Conservation (phyloP, 352 stramenopile genomes). For the Phytophthora kernoviae region DNA sequence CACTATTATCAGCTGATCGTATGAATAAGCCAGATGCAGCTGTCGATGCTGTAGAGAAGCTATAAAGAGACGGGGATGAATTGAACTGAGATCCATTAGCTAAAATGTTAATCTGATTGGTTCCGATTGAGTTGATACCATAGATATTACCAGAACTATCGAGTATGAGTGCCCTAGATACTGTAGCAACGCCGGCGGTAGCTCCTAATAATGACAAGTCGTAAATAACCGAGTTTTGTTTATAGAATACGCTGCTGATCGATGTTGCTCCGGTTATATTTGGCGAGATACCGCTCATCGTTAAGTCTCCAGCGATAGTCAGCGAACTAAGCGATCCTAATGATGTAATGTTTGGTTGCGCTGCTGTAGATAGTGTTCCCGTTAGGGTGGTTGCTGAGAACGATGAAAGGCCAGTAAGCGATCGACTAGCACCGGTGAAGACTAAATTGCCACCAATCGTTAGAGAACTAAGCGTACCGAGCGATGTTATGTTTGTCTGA, state of each 20-base stretch:
- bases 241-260: not conserved
- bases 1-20: too few relatives aligned
- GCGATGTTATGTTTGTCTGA: not conserved
- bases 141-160: not conserved
- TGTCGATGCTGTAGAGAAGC: too few relatives aligned
- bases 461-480: not conserved
- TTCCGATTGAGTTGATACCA: constrained; percentile 2
- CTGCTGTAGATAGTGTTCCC: too few relatives aligned
- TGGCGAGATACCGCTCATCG: not conserved
- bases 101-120: not conserved
- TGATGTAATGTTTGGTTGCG: too few relatives aligned
- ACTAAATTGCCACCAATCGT: too few relatives aligned
- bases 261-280: not conserved
- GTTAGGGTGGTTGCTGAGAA: too few relatives aligned
- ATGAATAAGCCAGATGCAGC: too few relatives aligned
- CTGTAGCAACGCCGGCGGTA: not conserved
- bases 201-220: not conserved
- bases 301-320: not conserved
- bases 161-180: not conserved
- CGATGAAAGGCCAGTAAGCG: too few relatives aligned
- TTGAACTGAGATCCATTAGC: constrained; percentile 1
- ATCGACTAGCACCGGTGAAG: too few relatives aligned
- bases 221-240: not conserved
- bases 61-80: too few relatives aligned
- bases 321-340: not conserved